A percentile compares a stretch with the other conserved stretches of the same genome.
Conservation (phyloP, 192 early-diverging fungal genomes). For the Linnemannia elongata region DNA sequence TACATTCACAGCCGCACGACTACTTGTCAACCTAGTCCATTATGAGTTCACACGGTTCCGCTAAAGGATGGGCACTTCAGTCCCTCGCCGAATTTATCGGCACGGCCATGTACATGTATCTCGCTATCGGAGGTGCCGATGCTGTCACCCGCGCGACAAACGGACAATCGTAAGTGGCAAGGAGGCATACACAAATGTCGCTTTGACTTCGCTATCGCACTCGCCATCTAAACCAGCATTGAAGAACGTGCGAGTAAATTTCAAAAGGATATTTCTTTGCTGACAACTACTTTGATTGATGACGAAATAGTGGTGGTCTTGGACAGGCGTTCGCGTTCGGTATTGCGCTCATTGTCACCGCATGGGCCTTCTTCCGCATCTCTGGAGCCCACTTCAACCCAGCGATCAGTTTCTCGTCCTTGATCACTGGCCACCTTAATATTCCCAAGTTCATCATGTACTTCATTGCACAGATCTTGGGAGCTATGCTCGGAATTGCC, state of each 20-base stretch:
- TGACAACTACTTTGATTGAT: background rate
- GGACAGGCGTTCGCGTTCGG: slow-evolving; percentile 63
- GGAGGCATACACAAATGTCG: too few species aligned
- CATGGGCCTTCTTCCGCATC: slow-evolving; percentile 66
- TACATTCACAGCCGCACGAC: background rate
- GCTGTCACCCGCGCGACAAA: slow-evolving; percentile 10
- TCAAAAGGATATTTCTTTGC: too few species aligned
- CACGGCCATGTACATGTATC: slow-evolving; percentile 59
- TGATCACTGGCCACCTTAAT: slow-evolving; percentile 66
- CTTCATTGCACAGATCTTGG: slow-evolving; percentile 70
- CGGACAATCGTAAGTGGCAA: slow-evolving; percentile 21
- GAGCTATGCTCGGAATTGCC: slow-evolving; percentile 67
- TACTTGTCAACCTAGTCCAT: background rate
- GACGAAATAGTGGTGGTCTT: background rate
- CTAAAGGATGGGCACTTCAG: slow-evolving; percentile 28
- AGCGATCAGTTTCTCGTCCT: slow-evolving; percentile 70
- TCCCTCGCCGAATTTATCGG: slow-evolving; percentile 57
- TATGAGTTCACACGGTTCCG: background rate
- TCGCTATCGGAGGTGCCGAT: slow-evolving; percentile 58
- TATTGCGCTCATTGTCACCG: slow-evolving; percentile 54
- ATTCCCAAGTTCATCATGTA: slow-evolving; percentile 59
- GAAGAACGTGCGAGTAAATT: background rate
- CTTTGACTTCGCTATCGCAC: too few species aligned
- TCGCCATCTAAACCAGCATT: background rate
- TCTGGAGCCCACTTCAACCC: slow-evolving; percentile 76